A percentile compares a stretch with the other conserved stretches of the same genome.
These are phyloP conservation scores for Eimeria tenella DNA, from an alignment of 169 alveolate species.

Conservation along the genomic window DNA sequence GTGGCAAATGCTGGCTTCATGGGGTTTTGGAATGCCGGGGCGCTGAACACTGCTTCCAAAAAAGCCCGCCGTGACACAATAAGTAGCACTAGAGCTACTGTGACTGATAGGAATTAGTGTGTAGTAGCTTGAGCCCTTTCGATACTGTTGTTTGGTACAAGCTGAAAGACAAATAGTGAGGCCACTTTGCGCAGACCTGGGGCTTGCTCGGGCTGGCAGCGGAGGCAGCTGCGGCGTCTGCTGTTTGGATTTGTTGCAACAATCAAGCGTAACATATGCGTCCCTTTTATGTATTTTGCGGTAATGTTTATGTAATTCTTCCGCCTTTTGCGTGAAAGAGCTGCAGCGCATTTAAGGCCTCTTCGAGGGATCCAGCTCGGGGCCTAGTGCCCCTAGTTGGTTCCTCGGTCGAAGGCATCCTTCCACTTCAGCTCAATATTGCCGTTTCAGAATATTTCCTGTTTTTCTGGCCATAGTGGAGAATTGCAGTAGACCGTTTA, in stretches of 20 bases:
- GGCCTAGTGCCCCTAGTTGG: slow-evolving; percentile 69
- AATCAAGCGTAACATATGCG: slow-evolving; percentile 34
- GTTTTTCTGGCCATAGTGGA: background rate
- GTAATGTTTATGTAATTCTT: slow-evolving; percentile 12
- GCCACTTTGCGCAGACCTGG: slow-evolving; percentile 58
- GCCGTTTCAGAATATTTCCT: background rate
- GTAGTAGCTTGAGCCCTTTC: too few relatives aligned
- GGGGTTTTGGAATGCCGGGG: too few relatives aligned
- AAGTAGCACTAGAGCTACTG: too few relatives aligned
- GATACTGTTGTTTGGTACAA: too few relatives aligned
- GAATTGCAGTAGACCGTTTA: background rate
- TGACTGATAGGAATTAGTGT: too few relatives aligned
- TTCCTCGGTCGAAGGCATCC: slow-evolving; percentile 9
- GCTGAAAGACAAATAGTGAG: background rate
- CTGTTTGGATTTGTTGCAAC: slow-evolving; percentile 12
- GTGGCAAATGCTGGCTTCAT: too few relatives aligned
- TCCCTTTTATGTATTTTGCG: slow-evolving; percentile 2
- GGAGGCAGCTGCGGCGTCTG: slow-evolving; percentile 51
- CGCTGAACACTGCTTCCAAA: too few relatives aligned
- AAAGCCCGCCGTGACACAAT: too few relatives aligned
- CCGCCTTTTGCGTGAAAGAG: slow-evolving; percentile 18
- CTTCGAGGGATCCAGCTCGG: slow-evolving; percentile 47
- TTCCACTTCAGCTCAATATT: slow-evolving; percentile 4
- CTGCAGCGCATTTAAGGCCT: slow-evolving; percentile 33
- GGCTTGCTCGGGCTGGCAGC: slow-evolving; percentile 65